Conservation (phyloP, 2,329 filamentous ascomycete genomes). For the Harringtonia aguacate region DNA sequence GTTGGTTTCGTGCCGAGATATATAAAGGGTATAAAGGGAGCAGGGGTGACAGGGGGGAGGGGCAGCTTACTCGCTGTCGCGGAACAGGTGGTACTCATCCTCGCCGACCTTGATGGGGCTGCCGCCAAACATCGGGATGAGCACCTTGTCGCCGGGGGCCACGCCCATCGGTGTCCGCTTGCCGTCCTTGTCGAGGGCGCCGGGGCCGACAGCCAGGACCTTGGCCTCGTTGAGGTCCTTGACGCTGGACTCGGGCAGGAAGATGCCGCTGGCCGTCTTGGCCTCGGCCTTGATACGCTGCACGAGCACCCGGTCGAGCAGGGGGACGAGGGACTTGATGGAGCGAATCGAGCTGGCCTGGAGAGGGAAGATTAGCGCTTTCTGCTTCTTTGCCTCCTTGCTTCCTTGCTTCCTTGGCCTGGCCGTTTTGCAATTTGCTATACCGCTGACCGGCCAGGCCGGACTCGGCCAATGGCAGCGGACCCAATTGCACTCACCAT, state of each 20-base stretch:
- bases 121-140: constrained; percentile 96
- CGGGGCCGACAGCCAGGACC: constrained; percentile 90
- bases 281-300: constrained; percentile 96
- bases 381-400: not conserved
- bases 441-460: not conserved
- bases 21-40: no score
- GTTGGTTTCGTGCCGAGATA: no score
- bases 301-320: constrained; percentile 95
- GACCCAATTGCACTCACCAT: constrained; percentile 13
- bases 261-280: constrained; percentile 95
- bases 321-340: constrained; percentile 88
- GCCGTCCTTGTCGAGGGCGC: constrained; percentile 76
- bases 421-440: not conserved
- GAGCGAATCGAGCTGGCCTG: constrained; percentile 74
- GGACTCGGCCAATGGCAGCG: not conserved
- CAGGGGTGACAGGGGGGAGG: no score
- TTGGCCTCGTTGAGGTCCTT: constrained; percentile 98
- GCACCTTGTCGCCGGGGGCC: constrained; percentile 72
- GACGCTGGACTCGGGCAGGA: constrained; percentile 90
- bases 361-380: not conserved
- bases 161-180: constrained; percentile 82
- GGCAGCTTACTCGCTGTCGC: constrained; percentile 98
- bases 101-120: constrained; percentile 95
- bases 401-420: no score
- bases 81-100: constrained; percentile 91